Percentiles rank a stretch among this genome's conserved stretches.
phyloP scores from a whole-genome alignment of 1,284 basidiomycete genomes.

The Bondarzewia mesenterica region DNA sequence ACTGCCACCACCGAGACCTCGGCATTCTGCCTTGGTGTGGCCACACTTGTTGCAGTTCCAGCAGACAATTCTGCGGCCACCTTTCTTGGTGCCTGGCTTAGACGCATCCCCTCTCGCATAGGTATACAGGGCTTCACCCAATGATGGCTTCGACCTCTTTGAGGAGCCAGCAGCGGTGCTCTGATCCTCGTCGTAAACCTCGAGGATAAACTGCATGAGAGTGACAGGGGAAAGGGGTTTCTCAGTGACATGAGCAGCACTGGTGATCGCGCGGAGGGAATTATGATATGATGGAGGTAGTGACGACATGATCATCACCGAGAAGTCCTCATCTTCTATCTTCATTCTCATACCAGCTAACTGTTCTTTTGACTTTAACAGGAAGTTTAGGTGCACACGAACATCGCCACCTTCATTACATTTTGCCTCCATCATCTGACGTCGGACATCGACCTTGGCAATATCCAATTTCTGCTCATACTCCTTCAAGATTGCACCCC shows the following conservation, averaged over 20 bases:
- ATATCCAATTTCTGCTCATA: conserved; percentile 13
- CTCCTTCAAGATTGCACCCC: neutral
- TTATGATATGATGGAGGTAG: conserved; percentile 14
- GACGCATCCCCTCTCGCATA: neutral
- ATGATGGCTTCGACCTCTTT: neutral
- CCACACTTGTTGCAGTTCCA: neutral
- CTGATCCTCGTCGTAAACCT: neutral
- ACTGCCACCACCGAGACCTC: neutral
- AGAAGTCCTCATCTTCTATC: conserved; percentile 11
- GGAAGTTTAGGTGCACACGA: conserved; percentile 12
- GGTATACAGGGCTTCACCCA: neutral
- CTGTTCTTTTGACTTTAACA: conserved; percentile 13
- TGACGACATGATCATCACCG: conserved; percentile 12
- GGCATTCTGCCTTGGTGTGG: neutral
- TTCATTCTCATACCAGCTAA: conserved; percentile 15
- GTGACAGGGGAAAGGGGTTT: conserved; percentile 8
- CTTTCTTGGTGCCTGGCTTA: neutral
- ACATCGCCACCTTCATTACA: conserved; percentile 15
- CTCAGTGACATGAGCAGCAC: conserved; percentile 1
- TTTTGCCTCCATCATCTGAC: conserved; percentile 11
- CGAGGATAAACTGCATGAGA: conserved; percentile 7
- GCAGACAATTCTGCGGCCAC: neutral
- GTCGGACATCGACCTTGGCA: conserved; percentile 14
- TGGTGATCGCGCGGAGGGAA: conserved; percentile 7
- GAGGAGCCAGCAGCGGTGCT: neutral